phyloP scores from a whole-genome alignment of 495 filamentous ascomycete genomes.

The Parmelia sp. region DNA sequence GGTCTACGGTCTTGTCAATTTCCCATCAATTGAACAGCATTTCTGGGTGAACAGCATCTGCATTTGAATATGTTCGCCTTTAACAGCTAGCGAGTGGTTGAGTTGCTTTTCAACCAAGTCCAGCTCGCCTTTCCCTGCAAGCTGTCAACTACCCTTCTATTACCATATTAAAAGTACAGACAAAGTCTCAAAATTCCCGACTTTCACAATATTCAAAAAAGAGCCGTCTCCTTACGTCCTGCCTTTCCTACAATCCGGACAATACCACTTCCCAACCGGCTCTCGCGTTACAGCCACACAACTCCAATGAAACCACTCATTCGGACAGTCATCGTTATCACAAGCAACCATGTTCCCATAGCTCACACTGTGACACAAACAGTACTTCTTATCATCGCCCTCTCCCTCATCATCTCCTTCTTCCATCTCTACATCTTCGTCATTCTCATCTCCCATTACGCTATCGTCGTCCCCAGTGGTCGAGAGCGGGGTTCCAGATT shows the following conservation, averaged over 20 bases:
- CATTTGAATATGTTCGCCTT: not conserved
- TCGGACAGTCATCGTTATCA: constrained; percentile 86
- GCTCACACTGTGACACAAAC: constrained; percentile 84
- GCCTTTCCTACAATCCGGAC: constrained; percentile 65
- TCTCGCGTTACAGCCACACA: constrained; percentile 87
- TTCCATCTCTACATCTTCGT: constrained; percentile 53
- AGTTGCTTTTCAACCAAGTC: not conserved
- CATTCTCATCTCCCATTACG: constrained; percentile 33
- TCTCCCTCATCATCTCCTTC: constrained; percentile 77
- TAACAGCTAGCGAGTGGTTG: not conserved
- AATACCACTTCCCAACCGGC: constrained; percentile 89
- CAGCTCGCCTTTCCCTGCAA: not conserved
- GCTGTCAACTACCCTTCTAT: not conserved
- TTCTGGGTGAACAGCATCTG: not conserved
- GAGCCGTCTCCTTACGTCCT: not conserved
- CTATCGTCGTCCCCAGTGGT: constrained; percentile 31
- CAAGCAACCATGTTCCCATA: constrained; percentile 98
- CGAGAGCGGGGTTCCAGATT: constrained; percentile 31
- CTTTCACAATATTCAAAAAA: not conserved
- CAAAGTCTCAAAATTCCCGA: not conserved
- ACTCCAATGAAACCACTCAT: constrained; percentile 98
- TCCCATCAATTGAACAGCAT: constrained; percentile 1
- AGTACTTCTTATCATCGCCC: constrained; percentile 85
- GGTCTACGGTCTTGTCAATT: not conserved
- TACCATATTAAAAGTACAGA: not conserved